Evolutionary conservation across 2,329 filamentous ascomycete genomes (phyloP), one percentile per base, ranked within the genome.

Genomic region (Diaporthe sp.): DNA sequence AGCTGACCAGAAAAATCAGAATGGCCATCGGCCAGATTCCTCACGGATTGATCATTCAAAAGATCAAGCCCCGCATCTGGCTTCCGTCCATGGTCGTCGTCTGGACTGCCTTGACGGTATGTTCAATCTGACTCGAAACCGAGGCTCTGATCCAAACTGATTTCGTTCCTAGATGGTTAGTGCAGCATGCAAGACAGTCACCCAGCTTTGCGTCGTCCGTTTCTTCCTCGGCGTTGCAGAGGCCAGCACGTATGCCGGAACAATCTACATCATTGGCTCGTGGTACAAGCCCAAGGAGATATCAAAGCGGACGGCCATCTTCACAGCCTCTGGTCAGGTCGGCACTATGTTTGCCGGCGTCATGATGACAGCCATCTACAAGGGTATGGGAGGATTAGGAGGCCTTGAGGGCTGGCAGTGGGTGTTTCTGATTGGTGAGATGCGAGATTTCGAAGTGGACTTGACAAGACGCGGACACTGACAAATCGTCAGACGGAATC

Each of bases 231-330:
- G 86, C 1, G 81, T 89, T 15, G 85, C 85, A 42, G 88, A 90
- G 76, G 84, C 86, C 8, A 85, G 83, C 28, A 88, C 86, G 0
- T 89, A 88, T 72, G 85, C 87, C 17, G 85, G 85, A 0, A 82
- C 86, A 0, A 86, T 88, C 58, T 89, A 88, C 73, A 87, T 89
- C 70, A 82, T 89, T 2, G 87, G 88, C 0, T 87, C 85, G 0
- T 90, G 88, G 87, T 92, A 91, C 77, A 92, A 86, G 1, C 86
- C 86, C 10, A 84, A 85, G 57, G 87, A 89, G 76, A 84, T 90
- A 0, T 88, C 87, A 3, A 90, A 90, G 77, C 84, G 89, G 1
- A 87, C 84, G 13, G 88, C 86, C 10, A 87, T 91, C 57, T 90
- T 90, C 79, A 89, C 87, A 5, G 85, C 86, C 7, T 87, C 87